phyloP scores from a whole-genome alignment of 768 basidiomycete species.

The Leccinum rimulosum region DNA sequence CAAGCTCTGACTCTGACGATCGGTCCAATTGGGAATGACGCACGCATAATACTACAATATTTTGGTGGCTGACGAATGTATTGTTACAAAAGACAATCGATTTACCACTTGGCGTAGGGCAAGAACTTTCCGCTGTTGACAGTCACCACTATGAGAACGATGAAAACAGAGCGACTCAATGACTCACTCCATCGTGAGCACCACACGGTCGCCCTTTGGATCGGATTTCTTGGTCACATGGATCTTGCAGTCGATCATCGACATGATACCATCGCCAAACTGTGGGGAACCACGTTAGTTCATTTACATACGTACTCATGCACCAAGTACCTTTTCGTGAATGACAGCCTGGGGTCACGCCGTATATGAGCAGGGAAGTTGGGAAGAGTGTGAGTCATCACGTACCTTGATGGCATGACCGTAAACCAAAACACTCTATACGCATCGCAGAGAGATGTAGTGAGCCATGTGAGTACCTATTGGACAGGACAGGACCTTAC shows the following conservation, averaged over 20 bases:
- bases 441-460: neutral
- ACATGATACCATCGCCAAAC: constrained; percentile 90
- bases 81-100: constrained; percentile 2
- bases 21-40: constrained; percentile 5
- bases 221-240: constrained; percentile 65
- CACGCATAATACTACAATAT: neutral
- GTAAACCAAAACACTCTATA: constrained; percentile 69
- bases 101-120: constrained; percentile 68
- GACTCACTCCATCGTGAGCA: constrained; percentile 78
- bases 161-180: neutral
- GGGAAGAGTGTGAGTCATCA: neutral
- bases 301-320: neutral
- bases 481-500: constrained; percentile 32
- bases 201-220: constrained; percentile 76
- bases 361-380: neutral
- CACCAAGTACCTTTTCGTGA: constrained; percentile 60
- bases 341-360: constrained; percentile 53
- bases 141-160: constrained; percentile 3
- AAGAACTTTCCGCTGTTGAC: constrained; percentile 68
- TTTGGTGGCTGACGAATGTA: neutral
- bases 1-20: neutral
- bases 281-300: constrained; percentile 22
- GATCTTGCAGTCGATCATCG: constrained; percentile 82
- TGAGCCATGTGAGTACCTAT: neutral
- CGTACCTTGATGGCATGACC: constrained; percentile 75